Conservation (phyloP, 306 rosid species). For the Hippophae tibetana region DNA sequence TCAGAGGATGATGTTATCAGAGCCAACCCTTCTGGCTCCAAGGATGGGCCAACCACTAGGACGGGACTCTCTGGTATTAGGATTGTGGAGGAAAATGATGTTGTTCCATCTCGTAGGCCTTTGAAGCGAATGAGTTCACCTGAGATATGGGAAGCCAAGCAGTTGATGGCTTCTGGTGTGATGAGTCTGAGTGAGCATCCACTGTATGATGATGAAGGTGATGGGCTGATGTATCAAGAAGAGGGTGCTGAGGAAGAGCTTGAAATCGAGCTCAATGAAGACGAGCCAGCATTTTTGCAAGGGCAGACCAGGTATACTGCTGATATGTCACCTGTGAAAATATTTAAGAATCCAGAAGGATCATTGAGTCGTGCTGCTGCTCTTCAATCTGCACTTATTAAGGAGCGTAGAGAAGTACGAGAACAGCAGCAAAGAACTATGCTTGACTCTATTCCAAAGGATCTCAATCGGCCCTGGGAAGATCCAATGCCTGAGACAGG, state of each 20-base stretch:
- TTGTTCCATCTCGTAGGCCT: slow-evolving; percentile 57
- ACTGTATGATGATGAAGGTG: slow-evolving; percentile 76
- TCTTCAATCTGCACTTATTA: slow-evolving; percentile 79
- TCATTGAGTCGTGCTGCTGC: slow-evolving; percentile 86
- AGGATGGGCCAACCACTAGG: slow-evolving; percentile 56
- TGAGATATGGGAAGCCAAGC: slow-evolving; percentile 87
- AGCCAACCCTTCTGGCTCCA: slow-evolving; percentile 50
- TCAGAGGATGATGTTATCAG: slow-evolving; percentile 40
- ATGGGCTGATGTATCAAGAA: slow-evolving; percentile 64
- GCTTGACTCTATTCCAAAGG: slow-evolving; percentile 87
- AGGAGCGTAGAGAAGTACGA: slow-evolving; percentile 87
- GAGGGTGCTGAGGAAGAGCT: slow-evolving; percentile 88
- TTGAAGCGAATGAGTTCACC: slow-evolving; percentile 92
- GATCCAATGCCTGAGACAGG: slow-evolving; percentile 89
- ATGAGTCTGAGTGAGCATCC: slow-evolving; percentile 61
- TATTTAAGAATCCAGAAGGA: slow-evolving; percentile 87
- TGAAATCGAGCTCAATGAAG: slow-evolving; percentile 81
- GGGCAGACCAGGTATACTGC: slow-evolving; percentile 75
- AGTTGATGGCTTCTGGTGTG: slow-evolving; percentile 80
- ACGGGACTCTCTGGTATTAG: slow-evolving; percentile 79
- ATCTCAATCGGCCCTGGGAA: slow-evolving; percentile 97
- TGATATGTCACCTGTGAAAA: slow-evolving; percentile 92
- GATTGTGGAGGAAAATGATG: slow-evolving; percentile 61
- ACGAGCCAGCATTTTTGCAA: slow-evolving; percentile 76
- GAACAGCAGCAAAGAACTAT: slow-evolving; percentile 83